Conservation (phyloP, 2,329 filamentous ascomycete species). For the Paraconiothyrium sp. region DNA sequence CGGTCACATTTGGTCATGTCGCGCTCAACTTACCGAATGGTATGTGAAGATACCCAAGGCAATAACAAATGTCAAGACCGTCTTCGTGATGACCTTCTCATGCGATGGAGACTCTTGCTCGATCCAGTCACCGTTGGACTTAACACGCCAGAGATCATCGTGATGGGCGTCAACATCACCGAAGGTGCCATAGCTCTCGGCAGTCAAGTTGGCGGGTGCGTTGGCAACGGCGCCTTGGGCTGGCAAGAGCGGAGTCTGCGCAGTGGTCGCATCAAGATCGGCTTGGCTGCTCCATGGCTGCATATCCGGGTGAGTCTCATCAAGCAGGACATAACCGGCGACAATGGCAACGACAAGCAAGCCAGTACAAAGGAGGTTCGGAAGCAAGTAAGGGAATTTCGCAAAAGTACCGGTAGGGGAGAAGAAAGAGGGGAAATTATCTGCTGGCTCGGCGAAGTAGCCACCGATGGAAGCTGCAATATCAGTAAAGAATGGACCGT, state of each 20-base stretch:
- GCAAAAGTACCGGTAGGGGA: slow-evolving; percentile 75
- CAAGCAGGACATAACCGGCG: slow-evolving; percentile 80
- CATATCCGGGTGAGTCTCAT: slow-evolving; percentile 90
- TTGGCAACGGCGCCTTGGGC: slow-evolving; percentile 79
- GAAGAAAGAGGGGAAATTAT: slow-evolving; percentile 77
- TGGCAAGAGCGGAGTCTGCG: slow-evolving; percentile 78
- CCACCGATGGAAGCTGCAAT: slow-evolving; percentile 78
- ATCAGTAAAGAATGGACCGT: slow-evolving; percentile 28
- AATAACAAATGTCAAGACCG: slow-evolving; percentile 79
- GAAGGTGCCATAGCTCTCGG: slow-evolving; percentile 84
- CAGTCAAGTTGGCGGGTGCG: slow-evolving; percentile 75
- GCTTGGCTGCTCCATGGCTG: slow-evolving; percentile 61
- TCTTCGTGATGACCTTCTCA: slow-evolving; percentile 65
- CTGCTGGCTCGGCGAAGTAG: slow-evolving; percentile 80
- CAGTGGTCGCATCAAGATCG: slow-evolving; percentile 54
- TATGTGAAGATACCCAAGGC: slow-evolving; percentile 91
- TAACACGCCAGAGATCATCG: slow-evolving; percentile 63
- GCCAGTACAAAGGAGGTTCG: slow-evolving; percentile 83
- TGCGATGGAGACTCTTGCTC: slow-evolving; percentile 48
- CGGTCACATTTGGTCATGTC: neutral
- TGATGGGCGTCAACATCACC: slow-evolving; percentile 64
- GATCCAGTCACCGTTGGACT: slow-evolving; percentile 56
- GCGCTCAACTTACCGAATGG: slow-evolving; percentile 66
- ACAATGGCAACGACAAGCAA: slow-evolving; percentile 82
- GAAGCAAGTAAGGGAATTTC: slow-evolving; percentile 84